Evolutionary conservation across 2,329 filamentous ascomycete genomes (phyloP).

Genomic region (Metarhizium anisopliae): DNA sequence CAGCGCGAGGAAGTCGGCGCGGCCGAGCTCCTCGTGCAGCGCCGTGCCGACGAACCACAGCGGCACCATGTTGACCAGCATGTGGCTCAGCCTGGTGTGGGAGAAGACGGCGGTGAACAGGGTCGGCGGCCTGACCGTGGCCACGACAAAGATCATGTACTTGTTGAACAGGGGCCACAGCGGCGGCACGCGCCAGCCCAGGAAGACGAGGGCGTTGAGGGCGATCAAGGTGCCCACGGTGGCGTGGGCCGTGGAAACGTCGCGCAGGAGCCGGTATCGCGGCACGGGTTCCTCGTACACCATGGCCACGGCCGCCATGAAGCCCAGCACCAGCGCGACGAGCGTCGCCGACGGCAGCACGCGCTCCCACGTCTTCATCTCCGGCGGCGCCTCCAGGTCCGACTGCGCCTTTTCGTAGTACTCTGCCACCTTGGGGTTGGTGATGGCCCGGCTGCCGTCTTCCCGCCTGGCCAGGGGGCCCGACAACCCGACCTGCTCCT

Average conservation of each 20-base stretch:
- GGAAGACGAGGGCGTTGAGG: slow-evolving; percentile 48
- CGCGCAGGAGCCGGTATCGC: slow-evolving; percentile 46
- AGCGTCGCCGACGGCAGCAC: slow-evolving; percentile 45
- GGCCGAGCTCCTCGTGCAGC: slow-evolving; percentile 62
- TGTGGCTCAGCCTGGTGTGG: slow-evolving; percentile 54
- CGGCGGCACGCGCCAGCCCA: slow-evolving; percentile 54
- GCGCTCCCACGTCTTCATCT: slow-evolving; percentile 41
- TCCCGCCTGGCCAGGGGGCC: slow-evolving; percentile 34
- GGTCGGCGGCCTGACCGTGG: slow-evolving; percentile 52
- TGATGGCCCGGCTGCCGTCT: slow-evolving; percentile 27
- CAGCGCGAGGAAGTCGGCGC: slow-evolving; percentile 59
- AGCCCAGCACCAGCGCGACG: slow-evolving; percentile 34
- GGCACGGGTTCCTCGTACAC: slow-evolving; percentile 46
- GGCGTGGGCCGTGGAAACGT: slow-evolving; percentile 51
- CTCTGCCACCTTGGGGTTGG: slow-evolving; percentile 28
- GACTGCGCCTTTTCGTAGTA: slow-evolving; percentile 39
- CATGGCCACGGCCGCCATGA: slow-evolving; percentile 32
- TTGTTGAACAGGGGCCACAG: slow-evolving; percentile 59
- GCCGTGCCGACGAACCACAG: slow-evolving; percentile 58
- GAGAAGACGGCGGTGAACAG: slow-evolving; percentile 60
- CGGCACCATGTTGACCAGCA: slow-evolving; percentile 54
- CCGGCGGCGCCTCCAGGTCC: slow-evolving; percentile 40
- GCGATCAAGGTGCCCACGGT: slow-evolving; percentile 55
- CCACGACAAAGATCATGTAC: slow-evolving; percentile 57
- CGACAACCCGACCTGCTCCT: slow-evolving; percentile 20